phyloP scores from a whole-genome alignment of 768 basidiomycete genomes.

The Floccularia luteovirens region DNA sequence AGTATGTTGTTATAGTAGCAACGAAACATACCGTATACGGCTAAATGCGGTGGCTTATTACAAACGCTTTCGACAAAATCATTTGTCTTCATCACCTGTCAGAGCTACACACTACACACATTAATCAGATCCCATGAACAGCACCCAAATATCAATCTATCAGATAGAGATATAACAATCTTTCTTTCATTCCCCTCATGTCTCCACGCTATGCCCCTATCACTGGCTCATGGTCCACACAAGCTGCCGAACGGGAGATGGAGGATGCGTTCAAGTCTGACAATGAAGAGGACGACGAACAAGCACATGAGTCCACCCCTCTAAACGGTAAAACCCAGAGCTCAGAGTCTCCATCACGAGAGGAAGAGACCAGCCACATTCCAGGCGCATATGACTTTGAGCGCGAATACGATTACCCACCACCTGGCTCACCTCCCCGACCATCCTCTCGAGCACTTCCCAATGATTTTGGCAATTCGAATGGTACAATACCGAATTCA shows the following conservation, averaged over 20 bases:
- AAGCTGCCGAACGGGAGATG: constrained; percentile 48
- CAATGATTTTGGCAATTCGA: constrained; percentile 68
- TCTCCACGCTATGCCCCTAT: constrained; percentile 64
- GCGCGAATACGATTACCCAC: constrained; percentile 74
- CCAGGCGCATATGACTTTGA: constrained; percentile 72
- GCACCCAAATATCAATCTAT: too few species aligned
- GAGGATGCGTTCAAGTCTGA: constrained; percentile 88
- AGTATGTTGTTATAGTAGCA: too few species aligned
- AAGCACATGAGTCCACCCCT: constrained; percentile 43
- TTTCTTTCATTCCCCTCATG: too few species aligned
- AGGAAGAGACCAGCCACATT: constrained; percentile 14
- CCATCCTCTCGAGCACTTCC: constrained; percentile 59
- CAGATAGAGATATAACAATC: too few species aligned
- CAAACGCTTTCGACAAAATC: too few species aligned
- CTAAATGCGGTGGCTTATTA: too few species aligned
- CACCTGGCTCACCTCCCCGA: constrained; percentile 75
- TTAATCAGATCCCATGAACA: too few species aligned
- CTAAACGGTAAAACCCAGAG: constrained; percentile 34
- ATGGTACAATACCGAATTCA: constrained; percentile 52
- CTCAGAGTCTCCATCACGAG: constrained; percentile 14
- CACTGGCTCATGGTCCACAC: constrained; percentile 46
- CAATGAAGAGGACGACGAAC: constrained; percentile 68
- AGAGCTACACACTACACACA: too few species aligned
- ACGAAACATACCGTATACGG: too few species aligned
- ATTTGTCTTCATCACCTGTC: too few species aligned